phyloP scores from a whole-genome alignment of 345 rosid species.

The Gossypium sturtianum region DNA sequence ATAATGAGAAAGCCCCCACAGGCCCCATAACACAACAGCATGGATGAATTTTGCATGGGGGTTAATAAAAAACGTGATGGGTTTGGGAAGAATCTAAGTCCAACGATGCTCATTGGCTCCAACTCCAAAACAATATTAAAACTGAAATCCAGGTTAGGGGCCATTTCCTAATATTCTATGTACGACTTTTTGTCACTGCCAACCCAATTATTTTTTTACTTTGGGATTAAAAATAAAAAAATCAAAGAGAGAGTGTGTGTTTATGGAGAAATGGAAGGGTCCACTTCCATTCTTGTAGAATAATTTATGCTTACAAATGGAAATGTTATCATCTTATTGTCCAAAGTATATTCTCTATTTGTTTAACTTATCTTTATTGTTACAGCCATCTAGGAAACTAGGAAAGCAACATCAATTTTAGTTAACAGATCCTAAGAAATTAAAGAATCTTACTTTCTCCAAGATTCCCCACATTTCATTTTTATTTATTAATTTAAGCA shows the following conservation, averaged over 20 bases:
- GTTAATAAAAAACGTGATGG: not conserved
- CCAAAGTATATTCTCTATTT: slow-evolving; percentile 24
- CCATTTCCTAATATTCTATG: not conserved
- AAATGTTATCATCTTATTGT: slow-evolving; percentile 7
- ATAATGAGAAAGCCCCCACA: too few relatives aligned
- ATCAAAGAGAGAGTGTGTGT: not conserved
- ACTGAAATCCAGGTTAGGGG: not conserved
- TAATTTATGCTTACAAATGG: not conserved
- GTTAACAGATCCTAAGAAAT: not conserved
- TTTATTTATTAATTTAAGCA: not conserved
- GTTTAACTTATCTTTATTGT: not conserved
- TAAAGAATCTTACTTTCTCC: not conserved
- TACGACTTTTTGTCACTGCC: not conserved
- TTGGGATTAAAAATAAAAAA: not conserved
- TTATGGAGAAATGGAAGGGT: not conserved
- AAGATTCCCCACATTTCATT: not conserved
- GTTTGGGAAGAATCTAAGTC: not conserved
- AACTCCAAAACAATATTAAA: not conserved
- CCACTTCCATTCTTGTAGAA: slow-evolving; percentile 7
- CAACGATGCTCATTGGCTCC: slow-evolving; percentile 5
- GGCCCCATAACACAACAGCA: too few relatives aligned
- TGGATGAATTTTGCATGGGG: not conserved
- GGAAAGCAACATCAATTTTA: not conserved
- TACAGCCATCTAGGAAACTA: not conserved
- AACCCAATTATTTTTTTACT: not conserved